phyloP scores from a whole-genome alignment of 768 basidiomycete species.

The Fomitopsis pulvina region DNA sequence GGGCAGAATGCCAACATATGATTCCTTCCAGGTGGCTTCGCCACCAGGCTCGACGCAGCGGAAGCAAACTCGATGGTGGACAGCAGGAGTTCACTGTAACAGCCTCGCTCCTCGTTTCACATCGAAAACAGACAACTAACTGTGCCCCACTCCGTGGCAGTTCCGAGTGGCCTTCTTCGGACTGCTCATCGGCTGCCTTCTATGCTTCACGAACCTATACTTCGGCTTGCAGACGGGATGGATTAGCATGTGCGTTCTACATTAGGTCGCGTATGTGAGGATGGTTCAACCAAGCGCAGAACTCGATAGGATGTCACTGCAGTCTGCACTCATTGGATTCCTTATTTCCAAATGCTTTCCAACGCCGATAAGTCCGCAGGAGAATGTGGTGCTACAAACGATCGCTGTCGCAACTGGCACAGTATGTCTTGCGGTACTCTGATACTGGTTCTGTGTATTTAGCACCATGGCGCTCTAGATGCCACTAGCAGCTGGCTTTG shows the following conservation, averaged over 20 bases:
- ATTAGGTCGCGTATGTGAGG: neutral
- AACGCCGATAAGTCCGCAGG: constrained; percentile 76
- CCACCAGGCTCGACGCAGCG: constrained; percentile 3
- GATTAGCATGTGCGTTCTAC: constrained; percentile 69
- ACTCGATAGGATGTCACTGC: constrained; percentile 85
- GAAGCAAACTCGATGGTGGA: constrained; percentile 8
- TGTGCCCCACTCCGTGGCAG: constrained; percentile 5
- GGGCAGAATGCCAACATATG: neutral
- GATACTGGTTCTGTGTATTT: neutral
- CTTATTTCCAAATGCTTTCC: constrained; percentile 73
- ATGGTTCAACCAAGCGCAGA: neutral
- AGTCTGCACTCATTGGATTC: constrained; percentile 90
- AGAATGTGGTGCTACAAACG: constrained; percentile 91
- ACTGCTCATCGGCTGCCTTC: constrained; percentile 74
- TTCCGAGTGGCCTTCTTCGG: constrained; percentile 63
- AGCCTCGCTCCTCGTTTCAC: no score
- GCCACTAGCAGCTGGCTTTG: constrained; percentile 84
- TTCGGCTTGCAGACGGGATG: constrained; percentile 86
- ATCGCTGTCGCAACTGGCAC: constrained; percentile 92
- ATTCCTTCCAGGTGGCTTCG: constrained; percentile 8
- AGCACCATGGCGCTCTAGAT: constrained; percentile 34
- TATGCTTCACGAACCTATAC: constrained; percentile 91
- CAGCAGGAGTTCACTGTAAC: constrained; percentile 14
- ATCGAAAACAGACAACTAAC: neutral
- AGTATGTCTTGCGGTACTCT: constrained; percentile 18